Evolutionary conservation across 495 filamentous ascomycete genomes (phyloP).

Genomic region (Jackrogersella minutella): DNA sequence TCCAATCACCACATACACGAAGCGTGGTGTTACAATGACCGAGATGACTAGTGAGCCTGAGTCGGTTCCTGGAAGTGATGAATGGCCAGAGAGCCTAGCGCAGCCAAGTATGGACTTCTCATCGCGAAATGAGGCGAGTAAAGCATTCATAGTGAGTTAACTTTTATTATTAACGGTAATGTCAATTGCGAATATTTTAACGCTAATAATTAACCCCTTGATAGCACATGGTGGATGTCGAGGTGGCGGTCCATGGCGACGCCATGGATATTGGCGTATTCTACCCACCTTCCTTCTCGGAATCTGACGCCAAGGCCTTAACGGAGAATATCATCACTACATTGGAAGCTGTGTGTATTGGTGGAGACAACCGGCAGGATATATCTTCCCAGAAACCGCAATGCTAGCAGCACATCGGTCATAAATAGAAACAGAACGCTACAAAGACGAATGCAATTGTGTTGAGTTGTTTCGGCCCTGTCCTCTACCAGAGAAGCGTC

Average conservation of each 20-base stretch:
- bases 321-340: constrained; percentile 14
- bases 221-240: constrained; percentile 64
- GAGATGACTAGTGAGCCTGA: constrained; percentile 8
- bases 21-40: constrained; percentile 24
- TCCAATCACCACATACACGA: constrained; percentile 12
- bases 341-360: constrained; percentile 14
- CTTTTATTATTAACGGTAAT: not conserved
- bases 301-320: constrained; percentile 17
- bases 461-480: not conserved
- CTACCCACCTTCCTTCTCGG: constrained; percentile 38
- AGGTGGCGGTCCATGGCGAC: constrained; percentile 56
- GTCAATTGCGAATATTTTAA: constrained; percentile 6
- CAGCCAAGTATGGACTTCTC: constrained; percentile 14
- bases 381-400: not conserved
- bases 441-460: not conserved
- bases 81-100: constrained; percentile 3
- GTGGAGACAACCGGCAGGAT: not conserved
- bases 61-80: not conserved
- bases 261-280: constrained; percentile 65
- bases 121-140: constrained; percentile 31
- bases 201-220: constrained; percentile 6
- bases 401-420: not conserved
- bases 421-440: not conserved
- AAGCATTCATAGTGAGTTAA: constrained; percentile 49
- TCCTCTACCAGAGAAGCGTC: not conserved